A percentile compares a stretch with the other conserved stretches of the same genome.
These are phyloP conservation scores for Xylaria scruposa DNA, from an alignment of 495 filamentous ascomycete species.

Conservation along the genomic window DNA sequence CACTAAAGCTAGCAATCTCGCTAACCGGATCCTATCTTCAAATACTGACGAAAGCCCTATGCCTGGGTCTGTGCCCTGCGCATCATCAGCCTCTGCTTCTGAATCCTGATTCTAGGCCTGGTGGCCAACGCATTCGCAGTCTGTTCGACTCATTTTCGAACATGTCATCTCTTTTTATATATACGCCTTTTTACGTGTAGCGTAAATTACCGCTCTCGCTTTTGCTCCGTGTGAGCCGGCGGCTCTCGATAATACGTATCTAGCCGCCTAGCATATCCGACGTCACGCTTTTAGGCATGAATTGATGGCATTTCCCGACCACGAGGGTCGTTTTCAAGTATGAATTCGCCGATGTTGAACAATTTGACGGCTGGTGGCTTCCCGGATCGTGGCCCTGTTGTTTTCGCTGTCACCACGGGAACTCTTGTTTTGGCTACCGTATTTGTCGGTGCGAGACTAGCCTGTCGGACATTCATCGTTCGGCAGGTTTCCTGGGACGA, in stretches of 20 bases:
- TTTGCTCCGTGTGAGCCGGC: slow-evolving; percentile 12
- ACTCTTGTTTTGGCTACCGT: slow-evolving; percentile 70
- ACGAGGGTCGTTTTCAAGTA: slow-evolving; percentile 19
- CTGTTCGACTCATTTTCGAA: slow-evolving; percentile 18
- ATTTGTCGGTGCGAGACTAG: slow-evolving; percentile 74
- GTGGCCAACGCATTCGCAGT: slow-evolving; percentile 3
- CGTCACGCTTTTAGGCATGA: slow-evolving; percentile 11
- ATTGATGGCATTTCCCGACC: slow-evolving; percentile 22
- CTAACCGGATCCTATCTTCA: slow-evolving; percentile 18
- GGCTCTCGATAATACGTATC: not conserved
- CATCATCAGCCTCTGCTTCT: not conserved
- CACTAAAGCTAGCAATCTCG: slow-evolving; percentile 21
- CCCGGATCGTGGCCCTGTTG: slow-evolving; percentile 65
- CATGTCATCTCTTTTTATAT: slow-evolving; percentile 16
- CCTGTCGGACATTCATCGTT: slow-evolving; percentile 76
- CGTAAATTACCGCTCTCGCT: not conserved
- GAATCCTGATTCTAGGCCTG: not conserved
- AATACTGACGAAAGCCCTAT: slow-evolving; percentile 19
- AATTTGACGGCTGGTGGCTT: slow-evolving; percentile 26
- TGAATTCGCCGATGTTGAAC: slow-evolving; percentile 18
- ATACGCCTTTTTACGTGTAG: not conserved
- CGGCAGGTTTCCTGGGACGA: slow-evolving; percentile 75
- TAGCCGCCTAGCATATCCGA: slow-evolving; percentile 10
- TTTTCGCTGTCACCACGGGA: slow-evolving; percentile 75
- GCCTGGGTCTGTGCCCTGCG: slow-evolving; percentile 14